Evolutionary conservation across 331 rosid species (phyloP), one percentile per base, ranked within the genome.

Genomic region (Quercus phellos): DNA sequence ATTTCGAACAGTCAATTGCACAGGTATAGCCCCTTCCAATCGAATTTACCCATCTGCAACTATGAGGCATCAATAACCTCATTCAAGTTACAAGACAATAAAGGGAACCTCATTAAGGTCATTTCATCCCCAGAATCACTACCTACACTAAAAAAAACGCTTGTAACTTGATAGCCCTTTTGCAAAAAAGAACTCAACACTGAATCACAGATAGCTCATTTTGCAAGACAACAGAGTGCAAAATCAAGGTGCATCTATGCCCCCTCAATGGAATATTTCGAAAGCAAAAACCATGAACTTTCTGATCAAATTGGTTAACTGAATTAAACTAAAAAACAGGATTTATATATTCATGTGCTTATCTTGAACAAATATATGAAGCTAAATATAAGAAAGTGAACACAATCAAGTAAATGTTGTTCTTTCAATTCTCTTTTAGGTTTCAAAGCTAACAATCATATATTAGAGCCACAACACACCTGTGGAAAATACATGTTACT

Each of bases 401-500:
- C 26, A 30, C 0, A 11, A 58, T n/a, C 46, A 18, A 66, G 50
- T 7, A 66, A 5, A 13, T 6, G 51, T 24, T 30, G 4, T 32
- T n/a, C 51, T 66, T 19, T 32, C 46, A 66, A 66, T 66, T 32
- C 34, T n/a, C 24, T 66, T 7, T 34, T 22, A 66, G 24, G 11
- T 18, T 66, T 34, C 51, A 66, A 66, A 66, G 24, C 22, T 14
- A 66, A 66, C 34, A 30, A 6, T 70, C 19, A 16, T 7, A 43
- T 34, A 6, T 64, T 55, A 75, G 51, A 71, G 11, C 43, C 69
- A 75, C 61, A 92, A 32, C 66, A 75, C 73, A 92, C 99, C 95
- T 92, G 99, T 0, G 99, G 99, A 84, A 94, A 94, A 78, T 94
- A 94, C 99, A 92, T 92, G 82, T 94, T 92, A 74, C 93, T 90